Evolutionary conservation across 2,329 filamentous ascomycete species (phyloP), one percentile per base, ranked within the genome.

Genomic region (Mariannaea elegans): DNA sequence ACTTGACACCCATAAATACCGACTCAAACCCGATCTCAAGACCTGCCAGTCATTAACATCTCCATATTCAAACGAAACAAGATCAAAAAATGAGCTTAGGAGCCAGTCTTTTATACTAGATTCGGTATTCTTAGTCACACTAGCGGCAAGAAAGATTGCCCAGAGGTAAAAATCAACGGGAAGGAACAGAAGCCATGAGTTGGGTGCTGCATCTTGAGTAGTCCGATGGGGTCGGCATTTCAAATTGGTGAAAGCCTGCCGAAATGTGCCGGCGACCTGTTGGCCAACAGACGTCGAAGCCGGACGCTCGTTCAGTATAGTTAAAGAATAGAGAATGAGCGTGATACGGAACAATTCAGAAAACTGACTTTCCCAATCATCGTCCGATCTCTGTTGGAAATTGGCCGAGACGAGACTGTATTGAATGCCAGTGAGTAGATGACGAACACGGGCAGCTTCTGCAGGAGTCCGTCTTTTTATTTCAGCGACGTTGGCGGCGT

Each of bases 261-360:
- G 29, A 16, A 49, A 49, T 4, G 27, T 36, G 4, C 10, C n/a
- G 6, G 18, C 18, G n/a, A 49, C 46, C 19, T 18, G 27, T 34
- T 49, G 46, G 13, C 46, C 31, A 21, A 49, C 46, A 19, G 46
- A 23, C 10, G 27, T 49, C 10, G 46, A 49, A 10, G 16, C 8
- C 31, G 46, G 46, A 7, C 46, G 46, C 31, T 49, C 46, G 16
- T 49, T 49, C 27, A 49, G 46, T 3, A 36, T 49, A 7, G 46
- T 49, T n/a, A 49, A n/a, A 5, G 46, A 23, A 19, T 18, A 49
- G 29, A 49, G 10, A 21, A 49, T 49, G 13, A 49, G 31, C 4
- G 46, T 27, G 10, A 34, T 36, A 21, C 46, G 46, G n/a, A 8
- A 23, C 16, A 49, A 16, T 9, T 36, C 31, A 7, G 16, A 36